These are phyloP conservation scores for Taphrina sp. DNA, from an alignment of 1,139 yeast species.

Conservation along the genomic window DNA sequence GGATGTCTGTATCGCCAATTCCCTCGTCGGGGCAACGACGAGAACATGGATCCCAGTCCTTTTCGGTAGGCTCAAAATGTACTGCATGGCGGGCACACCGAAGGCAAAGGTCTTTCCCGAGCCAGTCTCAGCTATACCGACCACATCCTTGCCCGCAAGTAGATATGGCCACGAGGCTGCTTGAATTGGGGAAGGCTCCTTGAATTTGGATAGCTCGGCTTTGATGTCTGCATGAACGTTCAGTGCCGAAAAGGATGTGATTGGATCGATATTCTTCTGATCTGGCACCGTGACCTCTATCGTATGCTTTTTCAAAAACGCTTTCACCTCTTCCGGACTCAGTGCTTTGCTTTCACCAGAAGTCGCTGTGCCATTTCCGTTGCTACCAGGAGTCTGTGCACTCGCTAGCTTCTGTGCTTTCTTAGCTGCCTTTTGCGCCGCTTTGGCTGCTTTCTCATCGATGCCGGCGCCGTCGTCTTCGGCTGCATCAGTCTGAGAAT, in stretches of 20 bases:
- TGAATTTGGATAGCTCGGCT: slow-evolving; percentile 62
- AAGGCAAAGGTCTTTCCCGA: slow-evolving; percentile 97
- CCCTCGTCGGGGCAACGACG: slow-evolving; percentile 95
- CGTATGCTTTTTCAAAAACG: slow-evolving; percentile 67
- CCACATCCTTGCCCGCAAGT: slow-evolving; percentile 74
- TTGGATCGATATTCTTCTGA: slow-evolving; percentile 58
- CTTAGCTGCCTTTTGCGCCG: slow-evolving; percentile 47
- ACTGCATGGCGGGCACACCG: slow-evolving; percentile 94
- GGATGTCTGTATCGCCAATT: slow-evolving; percentile 87
- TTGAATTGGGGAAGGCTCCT: slow-evolving; percentile 94
- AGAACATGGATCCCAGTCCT: slow-evolving; percentile 64
- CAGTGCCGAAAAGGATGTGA: slow-evolving; percentile 65
- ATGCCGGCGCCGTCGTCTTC: slow-evolving; percentile 47
- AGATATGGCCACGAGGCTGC: slow-evolving; percentile 96
- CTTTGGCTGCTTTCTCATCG: slow-evolving; percentile 40
- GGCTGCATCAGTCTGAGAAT: slow-evolving; percentile 41
- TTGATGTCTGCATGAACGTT: slow-evolving; percentile 57
- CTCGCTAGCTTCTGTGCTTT: slow-evolving; percentile 39
- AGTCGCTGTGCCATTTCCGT: slow-evolving; percentile 24
- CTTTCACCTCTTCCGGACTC: slow-evolving; percentile 51
- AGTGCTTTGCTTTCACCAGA: slow-evolving; percentile 41
- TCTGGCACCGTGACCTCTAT: slow-evolving; percentile 75
- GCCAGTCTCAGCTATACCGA: slow-evolving; percentile 98
- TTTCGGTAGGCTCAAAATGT: slow-evolving; percentile 46
- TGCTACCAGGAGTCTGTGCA: not conserved